These are phyloP conservation scores for Lepidium didymum DNA, from an alignment of 345 rosid genomes.

Conservation along the genomic window DNA sequence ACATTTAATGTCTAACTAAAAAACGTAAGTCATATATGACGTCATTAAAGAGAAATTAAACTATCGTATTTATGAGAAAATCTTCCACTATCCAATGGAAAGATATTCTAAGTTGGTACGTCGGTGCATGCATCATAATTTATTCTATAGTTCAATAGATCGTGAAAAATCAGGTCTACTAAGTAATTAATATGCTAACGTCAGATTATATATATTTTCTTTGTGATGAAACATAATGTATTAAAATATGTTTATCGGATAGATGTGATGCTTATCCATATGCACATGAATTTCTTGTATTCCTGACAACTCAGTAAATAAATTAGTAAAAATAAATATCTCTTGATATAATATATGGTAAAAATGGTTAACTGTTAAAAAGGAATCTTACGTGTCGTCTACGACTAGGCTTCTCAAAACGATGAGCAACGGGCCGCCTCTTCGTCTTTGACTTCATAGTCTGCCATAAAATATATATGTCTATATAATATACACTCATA, in stretches of 20 bases:
- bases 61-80: not conserved
- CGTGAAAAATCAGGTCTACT: not conserved
- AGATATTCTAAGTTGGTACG: not conserved
- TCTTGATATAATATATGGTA: not conserved
- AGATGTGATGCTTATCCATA: not conserved
- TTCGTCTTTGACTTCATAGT: slow-evolving; percentile 25
- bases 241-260: not conserved
- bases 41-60: not conserved
- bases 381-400: slow-evolving; percentile 22
- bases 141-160: not conserved
- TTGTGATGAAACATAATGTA: too few relatives aligned
- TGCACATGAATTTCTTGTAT: not conserved
- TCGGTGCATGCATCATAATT: slow-evolving; percentile 15
- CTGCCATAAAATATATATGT: slow-evolving; percentile 10
- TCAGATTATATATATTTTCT: not conserved
- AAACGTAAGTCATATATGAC: not conserved
- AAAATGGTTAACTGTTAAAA: not conserved
- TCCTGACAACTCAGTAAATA: not conserved
- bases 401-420: slow-evolving; percentile 17
- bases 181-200: slow-evolving; percentile 10
- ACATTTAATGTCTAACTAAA: too few relatives aligned
- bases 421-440: slow-evolving; percentile 31
- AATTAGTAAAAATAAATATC: not conserved
- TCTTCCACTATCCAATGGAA: not conserved
- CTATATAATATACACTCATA: slow-evolving; percentile 19